Evolutionary conservation across 495 filamentous ascomycete species (phyloP), one percentile per base, ranked within the genome.

Genomic region (Clohesyomyces aquaticus): DNA sequence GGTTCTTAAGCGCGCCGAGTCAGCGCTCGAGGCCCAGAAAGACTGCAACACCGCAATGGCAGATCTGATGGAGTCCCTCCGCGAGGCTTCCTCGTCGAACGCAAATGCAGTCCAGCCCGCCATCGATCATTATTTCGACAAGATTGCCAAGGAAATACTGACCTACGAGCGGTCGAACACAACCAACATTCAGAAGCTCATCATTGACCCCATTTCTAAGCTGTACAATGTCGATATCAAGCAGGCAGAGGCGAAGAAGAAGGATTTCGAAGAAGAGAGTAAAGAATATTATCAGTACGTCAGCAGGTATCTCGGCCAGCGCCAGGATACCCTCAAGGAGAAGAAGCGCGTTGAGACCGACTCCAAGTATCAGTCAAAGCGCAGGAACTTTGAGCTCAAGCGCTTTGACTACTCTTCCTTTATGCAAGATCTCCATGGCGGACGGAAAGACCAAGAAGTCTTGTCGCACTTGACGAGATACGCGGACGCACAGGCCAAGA

Each of bases 371-470:
- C 93, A 99, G 74, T 85, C 82, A 1, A 97, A 96, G 73, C 86
- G 93, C 53, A 87, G 88, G 38, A 96, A 90, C 62, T 99, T 97
- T 67, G 94, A 99, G 76, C 79, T 99, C 41, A 97, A 91, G 77
- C 88, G 95, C 10, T 99, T 99, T 62, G 94, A 99, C 76, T 99
- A 99, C 75, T 97, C 92, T 18, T 96, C 91, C 11, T 99, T 98
- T 73, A 96, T 99, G 91, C 93, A 97, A 63, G 94, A 99, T 78
- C 81, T 99, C 11, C 94, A 97, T 69, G 94, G 94, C 23, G 94
- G 94, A 27, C 89, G 94, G 61, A 98, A 98, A 71, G 95, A 99
- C 67, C 94, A 98, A 73, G 94, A 98, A 73, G 89, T 99, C 21
- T 79, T 99, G 22, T 98, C 95, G 14, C 91, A 96, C 73, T 80